These are phyloP conservation scores for Haplosporangium sp. DNA, from an alignment of 371 early-diverging fungal species.

Conservation along the genomic window DNA sequence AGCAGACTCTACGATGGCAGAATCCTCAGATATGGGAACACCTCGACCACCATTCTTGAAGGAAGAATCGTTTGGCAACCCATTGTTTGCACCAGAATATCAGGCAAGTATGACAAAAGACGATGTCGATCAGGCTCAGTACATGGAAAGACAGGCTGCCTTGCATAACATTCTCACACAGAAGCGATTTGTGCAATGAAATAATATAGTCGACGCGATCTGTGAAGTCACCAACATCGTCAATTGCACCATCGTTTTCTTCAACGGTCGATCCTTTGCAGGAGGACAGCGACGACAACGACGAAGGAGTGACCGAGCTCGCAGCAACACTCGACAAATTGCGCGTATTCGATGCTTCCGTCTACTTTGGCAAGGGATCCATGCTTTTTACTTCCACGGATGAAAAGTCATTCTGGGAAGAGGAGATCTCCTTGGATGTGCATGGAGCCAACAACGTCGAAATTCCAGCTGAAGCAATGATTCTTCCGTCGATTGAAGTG, in stretches of 20 bases:
- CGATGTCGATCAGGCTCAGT: no score
- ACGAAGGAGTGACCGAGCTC: conserved; percentile 36
- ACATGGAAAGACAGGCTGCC: no score
- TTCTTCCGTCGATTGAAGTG: conserved; percentile 43
- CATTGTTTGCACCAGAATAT: conserved; percentile 40
- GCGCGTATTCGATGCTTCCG: conserved; percentile 47
- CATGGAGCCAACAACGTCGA: conserved; percentile 28
- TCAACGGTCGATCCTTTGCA: conserved; percentile 35
- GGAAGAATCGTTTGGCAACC: conserved; percentile 25
- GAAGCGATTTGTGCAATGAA: no score
- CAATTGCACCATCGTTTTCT: conserved; percentile 29
- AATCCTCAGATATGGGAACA: conserved; percentile 14
- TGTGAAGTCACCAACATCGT: conserved; percentile 35
- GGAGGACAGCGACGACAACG: conserved; percentile 31
- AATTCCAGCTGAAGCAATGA: conserved; percentile 37
- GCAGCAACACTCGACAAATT: conserved; percentile 48
- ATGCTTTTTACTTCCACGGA: conserved; percentile 52
- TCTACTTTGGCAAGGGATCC: conserved; percentile 52
- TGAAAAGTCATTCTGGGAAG: conserved; percentile 53
- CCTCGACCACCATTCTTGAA: conserved; percentile 27
- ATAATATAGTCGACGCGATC: conserved; percentile 30
- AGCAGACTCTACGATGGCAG: conserved; percentile 6
- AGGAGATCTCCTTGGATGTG: conserved; percentile 52
- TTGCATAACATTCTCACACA: no score
- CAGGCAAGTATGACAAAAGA: conserved; percentile 36